Evolutionary conservation across 768 basidiomycete genomes (phyloP).

Genomic region (Mycena belliarum): DNA sequence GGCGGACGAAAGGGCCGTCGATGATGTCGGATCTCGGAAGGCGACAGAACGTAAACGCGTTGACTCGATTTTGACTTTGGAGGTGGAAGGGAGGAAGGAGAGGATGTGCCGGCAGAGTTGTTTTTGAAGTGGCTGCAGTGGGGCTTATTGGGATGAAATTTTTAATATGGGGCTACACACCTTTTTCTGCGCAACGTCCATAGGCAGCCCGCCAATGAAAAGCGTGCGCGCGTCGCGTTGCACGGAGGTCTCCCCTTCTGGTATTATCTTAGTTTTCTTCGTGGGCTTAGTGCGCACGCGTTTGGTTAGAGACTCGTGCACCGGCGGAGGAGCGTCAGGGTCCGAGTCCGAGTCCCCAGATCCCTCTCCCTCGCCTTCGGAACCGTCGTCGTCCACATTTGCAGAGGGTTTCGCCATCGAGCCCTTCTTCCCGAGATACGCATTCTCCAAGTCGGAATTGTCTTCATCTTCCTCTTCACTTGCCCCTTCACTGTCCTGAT

Average conservation of each 20-base stretch:
- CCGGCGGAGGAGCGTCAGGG: conserved; percentile 39
- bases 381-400: conserved; percentile 7
- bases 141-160: background rate
- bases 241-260: conserved; percentile 69
- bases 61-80: conserved; percentile 73
- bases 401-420: background rate
- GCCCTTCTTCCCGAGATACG: conserved; percentile 17
- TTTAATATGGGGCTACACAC: conserved; percentile 41
- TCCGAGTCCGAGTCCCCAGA: conserved; percentile 33
- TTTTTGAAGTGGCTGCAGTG: conserved; percentile 66
- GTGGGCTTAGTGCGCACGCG: conserved; percentile 30
- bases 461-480: conserved; percentile 25
- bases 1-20: conserved; percentile 45
- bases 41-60: conserved; percentile 92
- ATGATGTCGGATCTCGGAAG: conserved; percentile 78
- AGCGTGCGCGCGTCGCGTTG: conserved; percentile 81
- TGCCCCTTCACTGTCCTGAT: conserved; percentile 22
- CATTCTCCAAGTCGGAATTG: conserved; percentile 37
- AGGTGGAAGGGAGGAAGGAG: conserved; percentile 62
- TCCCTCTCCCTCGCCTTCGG: background rate
- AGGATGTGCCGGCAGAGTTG: conserved; percentile 78
- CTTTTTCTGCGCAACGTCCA: conserved; percentile 74
- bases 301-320: conserved; percentile 61
- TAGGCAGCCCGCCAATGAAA: conserved; percentile 87
- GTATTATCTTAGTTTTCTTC: conserved; percentile 52